Conservation (phyloP, 2,329 filamentous ascomycete genomes). For the Penicillium sp. region DNA sequence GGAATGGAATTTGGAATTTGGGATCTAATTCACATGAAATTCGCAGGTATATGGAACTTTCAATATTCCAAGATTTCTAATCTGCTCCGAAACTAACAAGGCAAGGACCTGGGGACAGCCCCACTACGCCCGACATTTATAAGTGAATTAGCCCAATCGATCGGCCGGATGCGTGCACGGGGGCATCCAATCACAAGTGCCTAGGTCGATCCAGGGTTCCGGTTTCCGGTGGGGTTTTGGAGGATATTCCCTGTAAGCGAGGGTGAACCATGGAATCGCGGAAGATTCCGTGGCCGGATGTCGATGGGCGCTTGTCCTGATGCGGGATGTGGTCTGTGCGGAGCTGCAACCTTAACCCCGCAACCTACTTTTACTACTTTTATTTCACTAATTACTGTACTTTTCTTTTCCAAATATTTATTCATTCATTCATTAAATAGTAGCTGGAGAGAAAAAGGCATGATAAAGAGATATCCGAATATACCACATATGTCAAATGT, state of each 20-base stretch:
- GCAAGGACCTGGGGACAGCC: background rate
- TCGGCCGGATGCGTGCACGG: slow-evolving; percentile 13
- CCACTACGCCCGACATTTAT: background rate
- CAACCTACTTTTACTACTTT: slow-evolving; percentile 15
- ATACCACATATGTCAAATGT: no score
- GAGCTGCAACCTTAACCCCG: slow-evolving; percentile 30
- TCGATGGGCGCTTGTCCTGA: background rate
- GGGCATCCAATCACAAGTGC: slow-evolving; percentile 1
- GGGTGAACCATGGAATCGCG: background rate
- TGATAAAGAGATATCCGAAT: no score
- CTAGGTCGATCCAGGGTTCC: background rate
- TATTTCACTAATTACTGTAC: no score
- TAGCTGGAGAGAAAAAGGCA: no score
- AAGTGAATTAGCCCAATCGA: slow-evolving; percentile 5
- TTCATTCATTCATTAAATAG: no score
- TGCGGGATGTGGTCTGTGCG: slow-evolving; percentile 7
- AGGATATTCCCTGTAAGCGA: background rate
- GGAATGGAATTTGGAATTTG: background rate
- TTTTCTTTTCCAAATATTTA: no score
- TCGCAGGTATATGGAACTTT: background rate
- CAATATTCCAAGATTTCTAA: background rate
- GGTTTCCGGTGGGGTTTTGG: background rate
- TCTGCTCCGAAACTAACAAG: background rate
- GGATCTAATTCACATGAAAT: background rate
- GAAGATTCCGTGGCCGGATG: background rate